Percentiles rank a stretch among this genome's conserved stretches.
Evolutionary conservation across 2,329 filamentous ascomycete species (phyloP).

Genomic region (Celoporthe dispersa): DNA sequence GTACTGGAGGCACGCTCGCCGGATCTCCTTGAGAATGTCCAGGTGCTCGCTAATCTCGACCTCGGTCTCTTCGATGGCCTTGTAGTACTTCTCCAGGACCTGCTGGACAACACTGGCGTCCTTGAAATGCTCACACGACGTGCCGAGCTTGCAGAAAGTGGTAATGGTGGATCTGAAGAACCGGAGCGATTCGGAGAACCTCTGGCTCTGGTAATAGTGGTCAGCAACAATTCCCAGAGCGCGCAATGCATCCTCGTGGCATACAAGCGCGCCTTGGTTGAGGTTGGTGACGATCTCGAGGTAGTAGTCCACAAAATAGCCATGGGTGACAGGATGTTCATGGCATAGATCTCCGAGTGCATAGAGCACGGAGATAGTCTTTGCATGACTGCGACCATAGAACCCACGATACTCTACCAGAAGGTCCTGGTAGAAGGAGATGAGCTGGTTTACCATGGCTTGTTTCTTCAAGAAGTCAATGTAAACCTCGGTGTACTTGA

Average conservation of each 20-base stretch:
- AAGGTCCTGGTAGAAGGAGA: constrained; percentile 12
- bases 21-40: constrained; percentile 11
- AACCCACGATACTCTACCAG: constrained; percentile 13
- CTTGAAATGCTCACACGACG: not conserved
- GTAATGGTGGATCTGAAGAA: constrained; percentile 12
- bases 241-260: constrained; percentile 9
- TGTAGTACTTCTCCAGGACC: constrained; percentile 8
- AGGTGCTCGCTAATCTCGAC: constrained; percentile 4
- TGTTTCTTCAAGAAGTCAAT: constrained; percentile 6
- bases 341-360: constrained; percentile 5
- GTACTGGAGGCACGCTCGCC: constrained; percentile 6
- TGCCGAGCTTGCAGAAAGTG: constrained; percentile 10
- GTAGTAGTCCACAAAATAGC: constrained; percentile 15
- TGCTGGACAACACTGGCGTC: not conserved
- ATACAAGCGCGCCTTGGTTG: constrained; percentile 8
- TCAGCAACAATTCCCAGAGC: constrained; percentile 10
- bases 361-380: constrained; percentile 6
- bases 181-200: constrained; percentile 5
- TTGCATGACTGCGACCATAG: constrained; percentile 1
- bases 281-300: constrained; percentile 14
- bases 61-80: constrained; percentile 12
- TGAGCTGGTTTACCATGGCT: constrained; percentile 9
- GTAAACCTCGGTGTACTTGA: constrained; percentile 7
- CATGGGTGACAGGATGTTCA: constrained; percentile 6
- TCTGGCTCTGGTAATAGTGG: constrained; percentile 13